These are phyloP conservation scores for Pseudogymnoascus sp. DNA, from an alignment of 2,329 filamentous ascomycete genomes.

Conservation along the genomic window DNA sequence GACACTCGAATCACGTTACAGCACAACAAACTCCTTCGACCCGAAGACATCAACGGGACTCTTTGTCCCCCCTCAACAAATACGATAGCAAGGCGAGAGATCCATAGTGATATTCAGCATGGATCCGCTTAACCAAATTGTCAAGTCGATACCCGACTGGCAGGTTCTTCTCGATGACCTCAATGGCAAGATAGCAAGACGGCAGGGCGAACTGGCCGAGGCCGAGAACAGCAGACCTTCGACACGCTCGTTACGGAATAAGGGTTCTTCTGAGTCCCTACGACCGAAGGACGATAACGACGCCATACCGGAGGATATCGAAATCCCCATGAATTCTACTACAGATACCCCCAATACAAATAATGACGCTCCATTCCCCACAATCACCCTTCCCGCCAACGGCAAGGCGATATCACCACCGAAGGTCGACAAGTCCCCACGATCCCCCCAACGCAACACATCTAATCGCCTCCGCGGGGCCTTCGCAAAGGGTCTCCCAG, in stretches of 20 bases:
- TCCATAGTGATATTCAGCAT: conserved; percentile 25
- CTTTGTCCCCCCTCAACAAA: neutral
- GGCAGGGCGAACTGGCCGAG: conserved; percentile 53
- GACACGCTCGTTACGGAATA: conserved; percentile 28
- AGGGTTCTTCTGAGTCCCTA: conserved; percentile 29
- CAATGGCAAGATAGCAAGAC: conserved; percentile 52
- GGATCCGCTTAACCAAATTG: conserved; percentile 50
- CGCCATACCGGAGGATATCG: neutral
- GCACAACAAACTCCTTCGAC: neutral
- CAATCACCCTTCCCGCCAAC: neutral
- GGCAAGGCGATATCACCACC: neutral
- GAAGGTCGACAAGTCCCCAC: neutral
- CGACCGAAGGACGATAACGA: conserved; percentile 23
- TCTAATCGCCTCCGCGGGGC: neutral
- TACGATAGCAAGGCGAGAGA: neutral
- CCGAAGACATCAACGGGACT: neutral
- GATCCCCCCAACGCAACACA: neutral
- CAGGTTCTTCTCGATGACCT: conserved; percentile 51
- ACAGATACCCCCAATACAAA: neutral
- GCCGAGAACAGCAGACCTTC: conserved; percentile 29
- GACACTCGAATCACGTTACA: neutral
- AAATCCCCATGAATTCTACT: neutral
- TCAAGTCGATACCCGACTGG: conserved; percentile 53
- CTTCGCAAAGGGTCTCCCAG: neutral
- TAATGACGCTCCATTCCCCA: neutral